Evolutionary conservation across 2,329 filamentous ascomycete genomes (phyloP), one percentile per base, ranked within the genome.

Genomic region (Bipolaris gigantea): DNA sequence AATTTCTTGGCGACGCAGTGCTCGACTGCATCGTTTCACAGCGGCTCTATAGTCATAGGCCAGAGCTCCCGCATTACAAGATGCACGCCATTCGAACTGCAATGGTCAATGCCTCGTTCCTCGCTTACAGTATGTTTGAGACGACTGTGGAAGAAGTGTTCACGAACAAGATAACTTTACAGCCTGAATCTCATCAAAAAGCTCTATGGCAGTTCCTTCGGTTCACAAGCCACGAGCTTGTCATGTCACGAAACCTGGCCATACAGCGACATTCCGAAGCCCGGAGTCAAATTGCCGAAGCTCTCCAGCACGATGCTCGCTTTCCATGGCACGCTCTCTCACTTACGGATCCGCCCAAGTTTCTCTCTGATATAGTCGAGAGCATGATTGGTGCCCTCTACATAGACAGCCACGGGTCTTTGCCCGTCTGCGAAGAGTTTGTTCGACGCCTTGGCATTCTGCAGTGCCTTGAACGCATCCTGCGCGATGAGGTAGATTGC

Each of bases 1-100:
- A 97, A 67, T 96, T 94, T 65, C 77, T 97, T 0, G 93, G 93
- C 1, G 93, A 97, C 63, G 84, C 91, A 0, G 79, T 97, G 2
- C 83, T 97, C 0, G 93, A 97, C 73, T 83, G 86, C 62, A 78
- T 96, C 50, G 78, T 97, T 44, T 85, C 90, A 7, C 78, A 76
- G 0, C 79, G 76, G n/a, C 75, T 93, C 5, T 89, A 84, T 70
- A 65, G 76, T 0, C 75, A 80, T 3, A 42, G 85, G 0, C 69
- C 72, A 2, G 67, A 79, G 2, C 73, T 84, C 10, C 71, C 77
- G 2, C 82, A 84, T 45, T 75, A 79, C 44, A 76, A 83, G n/a
- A 90, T 97, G 84, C 91, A 96, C 63, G 76, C 85, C 2, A 77
- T 93, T 51, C 87, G 89, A 53, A 86, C 88, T 1, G 87, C 89